Evolutionary conservation across 1,139 yeast genomes (phyloP), one percentile per base, ranked within the genome.

Genomic region (Trichomonascaceae sp.): DNA sequence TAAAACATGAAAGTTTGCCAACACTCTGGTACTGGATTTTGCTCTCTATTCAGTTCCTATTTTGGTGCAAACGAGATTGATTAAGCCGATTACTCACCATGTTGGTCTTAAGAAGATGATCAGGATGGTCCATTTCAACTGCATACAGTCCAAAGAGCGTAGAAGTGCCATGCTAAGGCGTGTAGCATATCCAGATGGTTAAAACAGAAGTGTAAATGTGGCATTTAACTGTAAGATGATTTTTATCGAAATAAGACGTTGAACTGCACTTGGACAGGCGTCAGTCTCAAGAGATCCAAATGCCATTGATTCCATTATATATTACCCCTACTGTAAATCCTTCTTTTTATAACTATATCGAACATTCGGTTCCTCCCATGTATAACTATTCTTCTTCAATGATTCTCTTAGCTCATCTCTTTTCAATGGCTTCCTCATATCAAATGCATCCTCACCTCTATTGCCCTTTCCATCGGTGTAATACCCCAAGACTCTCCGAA

Each of bases 31-130:
- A 87, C 87, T 83, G 57, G 60, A 60, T 64, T 58, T 51, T 55
- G 49, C 61, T 60, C 66, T 60, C 57, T 67, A 65, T 58, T 57
- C 79, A 84, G 87, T 81, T 85, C 95, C 96, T 86, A 88, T 89
- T 89, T 87, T 82, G 87, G 88, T 75, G 95, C 95, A 87, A 89
- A 87, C 96, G 74, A 89, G 93, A 89, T 76, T 61, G 68, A 80
- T n/a, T 24, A 27, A 68, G 87, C 83, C 78, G 69, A 72, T 75
- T 85, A 85, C 91, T 85, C 91, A 85, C 87, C 91, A 71, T 77
- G 74, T 69, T 75, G 74, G 58, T 61, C 74, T 22, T 30, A 18
- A 27, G 44, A 45, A 48, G 22, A 70, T 78, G 78, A 72, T 64
- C 72, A 70, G 70, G 69, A 73, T 70, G 89, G 86, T 84, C 90